phyloP scores from a whole-genome alignment of 345 rosid genomes.

The Linum tenue region DNA sequence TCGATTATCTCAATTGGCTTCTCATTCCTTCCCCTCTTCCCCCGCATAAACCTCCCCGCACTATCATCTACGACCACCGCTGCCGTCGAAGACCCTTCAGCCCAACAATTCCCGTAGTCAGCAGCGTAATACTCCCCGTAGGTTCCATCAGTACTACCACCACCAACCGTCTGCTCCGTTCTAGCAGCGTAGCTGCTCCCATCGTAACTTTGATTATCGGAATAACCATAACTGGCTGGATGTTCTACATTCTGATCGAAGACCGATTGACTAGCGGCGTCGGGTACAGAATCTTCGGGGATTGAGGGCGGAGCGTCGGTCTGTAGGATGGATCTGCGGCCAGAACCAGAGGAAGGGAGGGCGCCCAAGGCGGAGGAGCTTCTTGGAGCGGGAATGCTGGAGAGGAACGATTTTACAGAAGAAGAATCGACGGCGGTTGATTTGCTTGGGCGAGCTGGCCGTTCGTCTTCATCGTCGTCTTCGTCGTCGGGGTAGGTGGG shows the following conservation, averaged over 20 bases:
- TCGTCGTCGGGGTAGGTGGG: slow-evolving; percentile 21
- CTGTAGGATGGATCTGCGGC: slow-evolving; percentile 58
- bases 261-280: slow-evolving; percentile 17
- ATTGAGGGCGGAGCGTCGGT: slow-evolving; percentile 27
- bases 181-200: slow-evolving; percentile 15
- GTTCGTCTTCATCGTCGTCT: slow-evolving; percentile 38
- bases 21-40: slow-evolving; percentile 73
- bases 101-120: slow-evolving; percentile 29
- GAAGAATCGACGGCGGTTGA: slow-evolving; percentile 17
- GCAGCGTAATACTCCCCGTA: slow-evolving; percentile 13
- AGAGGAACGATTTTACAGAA: slow-evolving; percentile 60
- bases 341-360: slow-evolving; percentile 43
- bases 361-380: slow-evolving; percentile 58
- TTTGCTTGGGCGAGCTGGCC: slow-evolving; percentile 33
- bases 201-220: background rate
- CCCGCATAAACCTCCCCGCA: slow-evolving; percentile 25
- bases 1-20: slow-evolving; percentile 64
- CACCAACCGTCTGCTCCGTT: slow-evolving; percentile 24
- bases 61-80: slow-evolving; percentile 28
- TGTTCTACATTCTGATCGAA: slow-evolving; percentile 12
- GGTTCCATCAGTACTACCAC: slow-evolving; percentile 19
- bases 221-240: slow-evolving; percentile 19
- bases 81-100: slow-evolving; percentile 18
- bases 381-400: slow-evolving; percentile 69
- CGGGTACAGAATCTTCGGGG: slow-evolving; percentile 11